Evolutionary conservation across 257 asterid species (phyloP), one percentile per base, ranked within the genome.

Genomic region (Solanum rostratum): DNA sequence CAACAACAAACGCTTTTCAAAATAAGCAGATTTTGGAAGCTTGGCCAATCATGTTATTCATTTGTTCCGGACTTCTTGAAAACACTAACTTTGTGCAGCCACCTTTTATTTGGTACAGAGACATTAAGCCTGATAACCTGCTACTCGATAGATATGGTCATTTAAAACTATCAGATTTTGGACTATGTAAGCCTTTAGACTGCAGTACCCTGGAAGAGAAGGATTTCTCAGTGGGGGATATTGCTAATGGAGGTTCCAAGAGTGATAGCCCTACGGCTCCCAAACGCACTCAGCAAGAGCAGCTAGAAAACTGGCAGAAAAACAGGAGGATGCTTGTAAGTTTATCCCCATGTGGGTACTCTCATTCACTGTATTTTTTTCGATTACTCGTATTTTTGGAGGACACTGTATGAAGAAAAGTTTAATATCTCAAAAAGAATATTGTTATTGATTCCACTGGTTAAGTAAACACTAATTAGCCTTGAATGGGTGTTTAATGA

Each of bases 181-280:
- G 93, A 73, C 84, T 90, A 15, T 90, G 93, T 87, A 90, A 90
- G 86, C 93, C 93, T 24, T 86, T 90, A 85, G 93, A 90, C 83
- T 90, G 92, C 80, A 90, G 87, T 83, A 87, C 78, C 43, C 80
- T 89, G 49, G 86, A 87, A 85, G 93, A 90, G 78, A 81, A 70
- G 74, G 91, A 90, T 87, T 90, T 90, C 84, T 82, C 93, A 60
- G 86, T 60, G n/a, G 87, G 85, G 41, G 89, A 89, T 73, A 84
- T 41, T 65, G 7, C 27, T 19, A 60, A 74, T 45, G 89, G 86
- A 69, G 63, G 69, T 57, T 80, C 79, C 39, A 85, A 78, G 70
- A 65, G 62, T 8, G 89, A 84, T 12, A 84, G 80, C 62, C 52
- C 85, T 46, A 55, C 20, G 11, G 80, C 87, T 84, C 87, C 89